Base-by-base conservation (phyloP, 768 basidiomycete genomes). In the Pleurotus tuoliensis region DNA sequence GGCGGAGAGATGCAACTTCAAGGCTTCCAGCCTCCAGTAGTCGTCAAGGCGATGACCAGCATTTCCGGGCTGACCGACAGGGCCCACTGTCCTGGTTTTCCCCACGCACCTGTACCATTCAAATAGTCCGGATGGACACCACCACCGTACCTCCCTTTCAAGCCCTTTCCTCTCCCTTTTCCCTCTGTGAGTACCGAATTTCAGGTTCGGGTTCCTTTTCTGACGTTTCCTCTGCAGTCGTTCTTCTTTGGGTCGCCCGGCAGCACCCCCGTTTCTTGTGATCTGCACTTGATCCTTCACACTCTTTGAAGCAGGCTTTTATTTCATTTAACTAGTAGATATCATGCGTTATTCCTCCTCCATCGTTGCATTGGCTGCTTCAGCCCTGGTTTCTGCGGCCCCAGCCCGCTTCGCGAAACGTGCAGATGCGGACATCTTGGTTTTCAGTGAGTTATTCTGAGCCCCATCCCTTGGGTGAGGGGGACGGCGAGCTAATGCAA, bases 241-340 rank as follows among this genome's bases (percentile, higher is more conserved):
- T 39, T 47, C 74, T 70, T 82, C 20, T 75, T 73, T 77, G 80
- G 86, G 84, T 78, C 82, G 86, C 86, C 85, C 74, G 84, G 86
- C 77, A 73, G 87, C 86, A 78, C 81, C 82, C 75, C 80, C 71
- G 67, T 66, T 64, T 56, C 60, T 63, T 71, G 67, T 63, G 61
- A 68, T 70, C 64, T 63, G 65, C 64, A 60, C 66, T 68, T 69
- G 62, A 63, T 70, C 68, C 59, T 69, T 74, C 62, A 67, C 67
- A 59, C 67, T 72, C 63, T 60, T 72, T 72, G 63, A 67, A 62
- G 63, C 66, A 64, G 60, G 57, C 64, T 61, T 56, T 49, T 52
- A 50, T 71, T 63, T 68, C 65, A 59, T 50, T 34, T 34, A 34
- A 34, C 66, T 55, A 56, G 58, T 48, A 63, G 59, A 56, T 51